A percentile compares a stretch with the other conserved stretches of the same genome.
Conservation (phyloP, 805 yeast genomes). For the Brettanomyces naardenensis region DNA sequence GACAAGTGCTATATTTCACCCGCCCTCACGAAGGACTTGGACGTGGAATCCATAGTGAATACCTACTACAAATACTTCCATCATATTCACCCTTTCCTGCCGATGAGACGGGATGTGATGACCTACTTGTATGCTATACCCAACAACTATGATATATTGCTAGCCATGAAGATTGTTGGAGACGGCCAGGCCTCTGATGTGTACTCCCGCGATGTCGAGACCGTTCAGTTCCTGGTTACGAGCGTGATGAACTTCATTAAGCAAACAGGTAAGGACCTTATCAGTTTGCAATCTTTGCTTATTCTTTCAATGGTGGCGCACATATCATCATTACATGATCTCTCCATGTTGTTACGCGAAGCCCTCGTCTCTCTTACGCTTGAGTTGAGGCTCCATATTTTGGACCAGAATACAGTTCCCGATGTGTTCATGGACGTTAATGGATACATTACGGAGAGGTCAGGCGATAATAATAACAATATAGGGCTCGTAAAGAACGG, state of each 20-base stretch:
- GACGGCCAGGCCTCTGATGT: conserved; percentile 35
- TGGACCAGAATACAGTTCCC: conserved; percentile 28
- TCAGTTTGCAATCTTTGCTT: conserved; percentile 35
- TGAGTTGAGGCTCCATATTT: conserved; percentile 29
- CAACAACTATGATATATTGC: conserved; percentile 32
- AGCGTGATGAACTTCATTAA: conserved; percentile 25
- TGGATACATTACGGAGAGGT: conserved; percentile 20
- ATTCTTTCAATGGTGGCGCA: conserved; percentile 37
- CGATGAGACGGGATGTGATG: conserved; percentile 29
- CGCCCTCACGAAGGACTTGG: conserved; percentile 17
- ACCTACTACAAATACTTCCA: conserved; percentile 33
- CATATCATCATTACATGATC: conserved; percentile 42
- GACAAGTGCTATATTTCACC: conserved; percentile 24
- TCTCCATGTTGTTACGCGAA: conserved; percentile 35
- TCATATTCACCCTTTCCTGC: conserved; percentile 39
- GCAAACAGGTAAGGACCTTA: conserved; percentile 32
- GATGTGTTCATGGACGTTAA: conserved; percentile 26
- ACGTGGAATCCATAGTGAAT: conserved; percentile 20
- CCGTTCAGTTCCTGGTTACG: conserved; percentile 29
- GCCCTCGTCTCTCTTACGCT: conserved; percentile 32
- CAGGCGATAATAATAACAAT: not conserved
- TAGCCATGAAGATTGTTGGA: conserved; percentile 40
- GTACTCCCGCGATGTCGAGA: conserved; percentile 32
- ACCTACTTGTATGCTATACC: conserved; percentile 27
- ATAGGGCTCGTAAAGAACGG: conserved; percentile 1